Evolutionary conservation across 2,329 filamentous ascomycete species (phyloP).

Genomic region (Fusarium praegraminearum): DNA sequence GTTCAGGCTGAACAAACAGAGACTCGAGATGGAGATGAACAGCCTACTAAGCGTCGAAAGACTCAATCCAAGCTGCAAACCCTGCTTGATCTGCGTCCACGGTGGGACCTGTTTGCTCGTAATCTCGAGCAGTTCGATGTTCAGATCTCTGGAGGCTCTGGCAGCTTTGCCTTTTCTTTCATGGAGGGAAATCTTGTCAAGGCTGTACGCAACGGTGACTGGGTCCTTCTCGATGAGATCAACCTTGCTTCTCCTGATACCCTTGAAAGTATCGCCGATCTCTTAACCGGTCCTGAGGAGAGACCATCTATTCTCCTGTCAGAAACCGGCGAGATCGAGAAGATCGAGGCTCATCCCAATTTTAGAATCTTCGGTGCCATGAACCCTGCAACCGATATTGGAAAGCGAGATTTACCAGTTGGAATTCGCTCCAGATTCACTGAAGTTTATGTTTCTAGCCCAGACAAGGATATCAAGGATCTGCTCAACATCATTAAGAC

Average conservation of each 20-base stretch:
- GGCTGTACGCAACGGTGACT: conserved; percentile 95
- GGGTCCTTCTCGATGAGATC: conserved; percentile 97
- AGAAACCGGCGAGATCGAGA: conserved; percentile 92
- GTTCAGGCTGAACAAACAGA: conserved; percentile 57
- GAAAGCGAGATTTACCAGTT: conserved; percentile 91
- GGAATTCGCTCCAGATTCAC: conserved; percentile 94
- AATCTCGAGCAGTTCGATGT: conserved; percentile 83
- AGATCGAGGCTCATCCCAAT: conserved; percentile 87
- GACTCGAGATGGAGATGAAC: conserved; percentile 53
- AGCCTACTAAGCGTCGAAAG: conserved; percentile 78
- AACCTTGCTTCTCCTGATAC: conserved; percentile 96
- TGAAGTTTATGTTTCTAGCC: conserved; percentile 92
- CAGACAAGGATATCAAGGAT: conserved; percentile 88
- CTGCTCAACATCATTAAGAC: conserved; percentile 88
- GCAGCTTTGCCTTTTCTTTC: conserved; percentile 92
- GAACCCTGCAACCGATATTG: conserved; percentile 98
- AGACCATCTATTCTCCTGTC: conserved; percentile 87
- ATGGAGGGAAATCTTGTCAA: conserved; percentile 96
- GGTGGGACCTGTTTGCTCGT: conserved; percentile 84
- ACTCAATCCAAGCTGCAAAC: conserved; percentile 75
- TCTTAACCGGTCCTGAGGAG: conserved; percentile 79
- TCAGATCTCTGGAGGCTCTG: conserved; percentile 78
- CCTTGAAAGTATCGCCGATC: conserved; percentile 89
- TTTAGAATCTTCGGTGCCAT: conserved; percentile 98
- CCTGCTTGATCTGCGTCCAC: conserved; percentile 66